Evolutionary conservation across 2,329 filamentous ascomycete species (phyloP), one percentile per base, ranked within the genome.

Genomic region (Cordyceps farinosa): DNA sequence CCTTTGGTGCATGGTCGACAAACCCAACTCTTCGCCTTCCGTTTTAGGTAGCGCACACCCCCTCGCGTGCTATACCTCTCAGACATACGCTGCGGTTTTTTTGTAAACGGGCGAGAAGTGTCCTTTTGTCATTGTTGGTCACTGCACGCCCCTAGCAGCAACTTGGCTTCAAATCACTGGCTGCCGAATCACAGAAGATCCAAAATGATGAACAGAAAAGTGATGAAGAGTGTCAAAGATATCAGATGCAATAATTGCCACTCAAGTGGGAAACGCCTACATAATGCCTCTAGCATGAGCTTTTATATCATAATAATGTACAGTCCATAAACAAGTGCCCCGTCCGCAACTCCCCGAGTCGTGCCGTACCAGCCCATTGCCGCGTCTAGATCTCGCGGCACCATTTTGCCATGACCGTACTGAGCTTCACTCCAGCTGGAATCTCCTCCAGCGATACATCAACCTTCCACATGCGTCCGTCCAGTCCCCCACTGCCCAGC

Each of bases 401-500:
- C 91, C 91, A 95, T 71, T 85, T 87, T 42, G 82, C 82, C 79
- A 91, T 76, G 32, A 87, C 83, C 3, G 78, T 77, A 62, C 80
- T 82, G 56, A 89, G 73, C 71, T 83, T 84, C 59, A 86, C 84
- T 15, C 81, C 84, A 30, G 80, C 77, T 1, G 87, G 86, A 69
- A 95, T 90, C 80, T 96, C 91, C 74, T 93, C 90, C 62, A 95
- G 77, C 54, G 84, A 84, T 36, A 95, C 86, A 73, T 95, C 91
- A 40, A 90, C 84, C 75, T 87, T 87, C 79, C 88, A 89, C 87
- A 90, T 89, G 73, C 84, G 85, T 63, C 83, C 84, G 71, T 87
- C 86, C 22, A 86, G 73, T 3, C 85, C 85, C 17, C 80, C 81
- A 60, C 84, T 79, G 22, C 80, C 80, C 32, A 72, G 68, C 47